Conservation (phyloP, 2,329 filamentous ascomycete species). For the Botryotinia calthae region DNA sequence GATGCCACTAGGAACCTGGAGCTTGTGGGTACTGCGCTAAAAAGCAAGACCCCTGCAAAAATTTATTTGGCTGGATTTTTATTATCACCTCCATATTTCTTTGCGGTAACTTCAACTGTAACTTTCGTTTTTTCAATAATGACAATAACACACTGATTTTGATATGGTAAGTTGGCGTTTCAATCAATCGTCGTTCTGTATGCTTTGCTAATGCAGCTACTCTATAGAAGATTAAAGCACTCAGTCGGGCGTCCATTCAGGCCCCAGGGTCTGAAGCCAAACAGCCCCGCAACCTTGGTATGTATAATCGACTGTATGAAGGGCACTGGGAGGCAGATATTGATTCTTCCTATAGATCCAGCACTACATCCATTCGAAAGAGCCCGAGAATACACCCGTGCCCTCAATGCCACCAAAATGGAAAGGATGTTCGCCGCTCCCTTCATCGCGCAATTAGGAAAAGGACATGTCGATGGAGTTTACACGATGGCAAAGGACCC, state of each 20-base stretch:
- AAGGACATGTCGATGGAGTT: slow-evolving; percentile 88
- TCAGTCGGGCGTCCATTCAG: slow-evolving; percentile 65
- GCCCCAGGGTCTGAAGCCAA: slow-evolving; percentile 64
- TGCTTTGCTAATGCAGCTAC: background rate
- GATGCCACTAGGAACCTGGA: slow-evolving; percentile 23
- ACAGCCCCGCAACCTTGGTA: slow-evolving; percentile 69
- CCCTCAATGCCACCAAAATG: slow-evolving; percentile 82
- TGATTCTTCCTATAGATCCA: slow-evolving; percentile 9
- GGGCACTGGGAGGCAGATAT: background rate
- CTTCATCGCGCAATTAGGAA: slow-evolving; percentile 82
- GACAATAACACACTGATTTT: slow-evolving; percentile 27
- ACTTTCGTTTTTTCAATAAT: slow-evolving; percentile 19
- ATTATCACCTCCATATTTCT: slow-evolving; percentile 5
- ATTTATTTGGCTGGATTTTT: slow-evolving; percentile 21
- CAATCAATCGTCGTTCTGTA: background rate
- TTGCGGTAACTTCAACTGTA: background rate
- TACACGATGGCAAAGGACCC: slow-evolving; percentile 81
- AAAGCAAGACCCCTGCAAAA: slow-evolving; percentile 28
- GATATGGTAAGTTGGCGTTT: slow-evolving; percentile 35
- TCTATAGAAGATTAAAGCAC: slow-evolving; percentile 59
- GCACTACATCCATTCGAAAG: slow-evolving; percentile 69
- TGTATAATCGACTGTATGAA: slow-evolving; percentile 6
- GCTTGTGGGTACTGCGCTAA: slow-evolving; percentile 30
- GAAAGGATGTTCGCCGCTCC: slow-evolving; percentile 88
- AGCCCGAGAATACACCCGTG: slow-evolving; percentile 78